Conservation (phyloP, 1,284 basidiomycete species). For the Leccinum olivaceoglutinosum region DNA sequence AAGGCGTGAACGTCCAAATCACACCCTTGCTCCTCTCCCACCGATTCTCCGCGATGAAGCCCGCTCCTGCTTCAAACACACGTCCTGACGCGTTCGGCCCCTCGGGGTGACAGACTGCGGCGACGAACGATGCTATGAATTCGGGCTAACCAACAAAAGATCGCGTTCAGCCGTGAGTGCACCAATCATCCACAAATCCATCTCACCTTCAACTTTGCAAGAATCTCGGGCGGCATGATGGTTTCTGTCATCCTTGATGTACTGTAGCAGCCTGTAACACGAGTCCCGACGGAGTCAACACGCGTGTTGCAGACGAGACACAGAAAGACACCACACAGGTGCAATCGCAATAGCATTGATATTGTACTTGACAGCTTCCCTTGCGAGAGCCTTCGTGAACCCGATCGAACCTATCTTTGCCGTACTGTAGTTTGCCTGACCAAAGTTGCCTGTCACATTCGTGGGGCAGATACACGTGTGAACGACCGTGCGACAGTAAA, state of each 20-base stretch:
- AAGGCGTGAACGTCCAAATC: slow-evolving; percentile 94
- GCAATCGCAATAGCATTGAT: slow-evolving; percentile 88
- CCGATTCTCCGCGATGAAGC: slow-evolving; percentile 87
- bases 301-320: background rate
- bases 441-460: slow-evolving; percentile 80
- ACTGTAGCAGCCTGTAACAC: slow-evolving; percentile 67
- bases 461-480: background rate
- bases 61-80: slow-evolving; percentile 92
- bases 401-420: slow-evolving; percentile 88
- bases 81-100: slow-evolving; percentile 83
- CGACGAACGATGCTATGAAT: slow-evolving; percentile 91
- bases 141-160: slow-evolving; percentile 55
- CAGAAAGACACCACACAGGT: slow-evolving; percentile 53
- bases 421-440: slow-evolving; percentile 91
- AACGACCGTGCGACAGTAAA: no score
- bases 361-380: slow-evolving; percentile 89
- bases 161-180: background rate
- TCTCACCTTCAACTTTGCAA: slow-evolving; percentile 78
- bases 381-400: slow-evolving; percentile 90
- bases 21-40: slow-evolving; percentile 89
- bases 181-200: background rate
- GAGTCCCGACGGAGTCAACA: background rate
- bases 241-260: slow-evolving; percentile 88
- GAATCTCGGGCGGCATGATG: slow-evolving; percentile 95
- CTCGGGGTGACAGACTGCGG: slow-evolving; percentile 70